phyloP scores from a whole-genome alignment of 345 rosid genomes.

The Aquilaria malaccensis region DNA sequence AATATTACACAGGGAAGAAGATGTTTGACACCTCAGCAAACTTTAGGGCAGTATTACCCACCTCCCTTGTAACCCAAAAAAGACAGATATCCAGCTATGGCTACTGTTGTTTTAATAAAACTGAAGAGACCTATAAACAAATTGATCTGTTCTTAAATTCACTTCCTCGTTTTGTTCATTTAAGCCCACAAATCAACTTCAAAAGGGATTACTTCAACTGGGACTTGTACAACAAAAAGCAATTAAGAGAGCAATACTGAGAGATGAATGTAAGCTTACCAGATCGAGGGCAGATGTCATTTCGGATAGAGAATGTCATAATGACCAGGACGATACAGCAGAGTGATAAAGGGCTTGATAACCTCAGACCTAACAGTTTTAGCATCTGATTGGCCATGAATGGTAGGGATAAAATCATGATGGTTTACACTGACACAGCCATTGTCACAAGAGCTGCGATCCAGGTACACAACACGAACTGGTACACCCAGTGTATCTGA shows the following conservation, averaged over 20 bases:
- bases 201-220: no score
- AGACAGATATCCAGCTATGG: no score
- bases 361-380: constrained; percentile 24
- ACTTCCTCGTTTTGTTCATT: no score
- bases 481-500: constrained; percentile 94
- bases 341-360: constrained; percentile 59
- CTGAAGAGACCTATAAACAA: background rate
- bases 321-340: constrained; percentile 98
- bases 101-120: background rate
- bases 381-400: constrained; percentile 20
- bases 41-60: no score
- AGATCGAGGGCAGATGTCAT: constrained; percentile 22
- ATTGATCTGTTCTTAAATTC: no score
- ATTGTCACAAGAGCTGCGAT: constrained; percentile 82
- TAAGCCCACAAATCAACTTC: no score
- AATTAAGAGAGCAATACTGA: no score
- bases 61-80: no score
- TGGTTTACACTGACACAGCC: constrained; percentile 78
- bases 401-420: constrained; percentile 75
- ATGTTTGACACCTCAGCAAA: no score
- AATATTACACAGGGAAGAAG: no score
- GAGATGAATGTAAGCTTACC: constrained; percentile 21
- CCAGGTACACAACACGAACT: constrained; percentile 88
- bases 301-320: constrained; percentile 94
- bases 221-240: no score